Conservation (phyloP, 768 basidiomycete species). For the Termitomyces sp. region DNA sequence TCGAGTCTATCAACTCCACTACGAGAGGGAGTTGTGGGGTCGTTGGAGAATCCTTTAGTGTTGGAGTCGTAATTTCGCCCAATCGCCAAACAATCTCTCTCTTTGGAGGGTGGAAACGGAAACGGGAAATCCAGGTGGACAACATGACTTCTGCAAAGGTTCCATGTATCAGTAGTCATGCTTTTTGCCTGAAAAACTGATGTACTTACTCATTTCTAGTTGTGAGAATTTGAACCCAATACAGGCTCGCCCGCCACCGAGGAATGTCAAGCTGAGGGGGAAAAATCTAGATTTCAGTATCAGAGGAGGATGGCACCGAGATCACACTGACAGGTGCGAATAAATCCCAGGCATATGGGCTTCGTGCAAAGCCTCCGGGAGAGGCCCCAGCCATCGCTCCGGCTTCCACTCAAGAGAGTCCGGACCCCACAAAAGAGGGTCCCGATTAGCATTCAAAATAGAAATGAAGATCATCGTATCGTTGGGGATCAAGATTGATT, state of each 20-base stretch:
- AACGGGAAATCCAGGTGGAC: constrained; percentile 3
- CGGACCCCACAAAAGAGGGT: constrained; percentile 21
- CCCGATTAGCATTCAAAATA: constrained; percentile 17
- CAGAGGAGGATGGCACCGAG: not conserved
- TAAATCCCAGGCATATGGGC: constrained; percentile 28
- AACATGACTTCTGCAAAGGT: constrained; percentile 17
- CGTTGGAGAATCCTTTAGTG: not conserved
- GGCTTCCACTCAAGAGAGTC: constrained; percentile 18
- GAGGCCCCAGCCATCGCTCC: constrained; percentile 26
- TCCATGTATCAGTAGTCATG: not conserved
- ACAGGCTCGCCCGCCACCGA: constrained; percentile 19
- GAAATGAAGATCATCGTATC: constrained; percentile 18
- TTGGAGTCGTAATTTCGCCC: not conserved
- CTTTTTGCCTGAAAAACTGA: not conserved
- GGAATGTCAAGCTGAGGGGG: not conserved
- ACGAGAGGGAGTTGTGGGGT: not conserved
- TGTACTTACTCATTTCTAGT: constrained; percentile 27
- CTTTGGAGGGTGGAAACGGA: not conserved
- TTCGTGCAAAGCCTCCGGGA: constrained; percentile 25
- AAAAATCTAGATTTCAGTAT: not conserved
- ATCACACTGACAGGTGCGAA: constrained; percentile 14
- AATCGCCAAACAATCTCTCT: not conserved
- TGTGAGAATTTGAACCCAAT: constrained; percentile 33
- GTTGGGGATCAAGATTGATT: not conserved
- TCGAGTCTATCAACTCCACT: not conserved